phyloP scores from a whole-genome alignment of 495 filamentous ascomycete genomes.

The Neurospora terricola region DNA sequence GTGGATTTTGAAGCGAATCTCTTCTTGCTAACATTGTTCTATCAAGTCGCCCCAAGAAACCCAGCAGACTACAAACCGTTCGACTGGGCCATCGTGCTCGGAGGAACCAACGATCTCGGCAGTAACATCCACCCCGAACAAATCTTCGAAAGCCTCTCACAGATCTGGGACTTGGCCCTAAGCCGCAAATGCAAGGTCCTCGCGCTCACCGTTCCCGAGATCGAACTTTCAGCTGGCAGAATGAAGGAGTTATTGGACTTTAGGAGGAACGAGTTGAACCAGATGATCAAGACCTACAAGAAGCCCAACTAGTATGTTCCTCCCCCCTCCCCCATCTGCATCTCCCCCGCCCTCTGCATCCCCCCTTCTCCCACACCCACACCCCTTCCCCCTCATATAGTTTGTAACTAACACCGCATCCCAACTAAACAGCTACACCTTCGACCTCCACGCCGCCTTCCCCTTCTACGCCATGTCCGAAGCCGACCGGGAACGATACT shows the following conservation, averaged over 20 bases:
- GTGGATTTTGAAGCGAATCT: not conserved
- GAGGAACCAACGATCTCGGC: conserved; percentile 50
- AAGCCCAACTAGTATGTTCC: conserved; percentile 35
- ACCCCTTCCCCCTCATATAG: too few species aligned
- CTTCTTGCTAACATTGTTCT: not conserved
- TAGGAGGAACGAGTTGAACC: conserved; percentile 40
- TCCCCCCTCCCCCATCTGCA: not conserved
- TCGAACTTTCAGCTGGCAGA: not conserved
- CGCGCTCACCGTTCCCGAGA: conserved; percentile 52
- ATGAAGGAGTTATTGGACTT: conserved; percentile 19
- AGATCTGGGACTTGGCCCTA: conserved; percentile 38
- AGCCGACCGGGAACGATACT: conserved; percentile 35
- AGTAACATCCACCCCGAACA: conserved; percentile 21
- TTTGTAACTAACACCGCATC: not conserved
- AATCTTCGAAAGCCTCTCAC: conserved; percentile 31
- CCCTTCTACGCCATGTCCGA: conserved; percentile 40
- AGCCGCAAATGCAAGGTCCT: conserved; percentile 41
- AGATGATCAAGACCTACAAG: conserved; percentile 36
- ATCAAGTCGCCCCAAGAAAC: conserved; percentile 1
- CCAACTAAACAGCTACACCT: conserved; percentile 30
- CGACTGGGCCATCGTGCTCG: conserved; percentile 43
- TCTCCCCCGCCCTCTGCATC: too few species aligned
- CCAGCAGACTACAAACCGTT: conserved; percentile 10
- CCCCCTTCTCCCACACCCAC: not conserved
- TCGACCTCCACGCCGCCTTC: conserved; percentile 43